Conservation (phyloP, 2,329 filamentous ascomycete species). For the Fusarium multiceps region DNA sequence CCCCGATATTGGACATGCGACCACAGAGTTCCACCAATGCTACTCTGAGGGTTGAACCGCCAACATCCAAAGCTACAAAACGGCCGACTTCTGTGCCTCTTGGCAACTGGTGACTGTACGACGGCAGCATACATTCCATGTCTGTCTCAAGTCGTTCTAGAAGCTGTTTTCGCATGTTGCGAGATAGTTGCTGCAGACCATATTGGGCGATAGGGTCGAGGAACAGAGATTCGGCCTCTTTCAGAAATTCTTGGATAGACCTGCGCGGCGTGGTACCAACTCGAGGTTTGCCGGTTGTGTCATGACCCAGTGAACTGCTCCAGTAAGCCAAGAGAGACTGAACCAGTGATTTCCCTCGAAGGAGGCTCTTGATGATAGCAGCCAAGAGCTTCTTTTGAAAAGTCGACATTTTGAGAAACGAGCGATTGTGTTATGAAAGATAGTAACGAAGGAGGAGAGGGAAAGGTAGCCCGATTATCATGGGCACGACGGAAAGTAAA, state of each 20-base stretch:
- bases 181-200: slow-evolving; percentile 59
- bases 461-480: slow-evolving; percentile 18
- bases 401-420: slow-evolving; percentile 66
- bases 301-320: slow-evolving; percentile 56
- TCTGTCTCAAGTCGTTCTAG: slow-evolving; percentile 63
- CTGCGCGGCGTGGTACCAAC: slow-evolving; percentile 37
- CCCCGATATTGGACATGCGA: slow-evolving; percentile 50
- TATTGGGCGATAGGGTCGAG: slow-evolving; percentile 60
- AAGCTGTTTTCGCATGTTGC: slow-evolving; percentile 66
- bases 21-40: slow-evolving; percentile 71
- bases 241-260: slow-evolving; percentile 64
- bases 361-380: slow-evolving; percentile 67
- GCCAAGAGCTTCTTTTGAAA: slow-evolving; percentile 66
- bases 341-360: slow-evolving; percentile 69
- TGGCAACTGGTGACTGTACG: slow-evolving; percentile 73
- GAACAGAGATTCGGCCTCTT: slow-evolving; percentile 65
- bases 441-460: slow-evolving; percentile 20
- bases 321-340: slow-evolving; percentile 68
- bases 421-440: slow-evolving; percentile 56
- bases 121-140: slow-evolving; percentile 71
- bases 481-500: slow-evolving; percentile 43
- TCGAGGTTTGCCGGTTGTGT: slow-evolving; percentile 41
- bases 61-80: slow-evolving; percentile 74
- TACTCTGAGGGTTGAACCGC: slow-evolving; percentile 74
- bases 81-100: slow-evolving; percentile 68